Evolutionary conservation across 257 asterid genomes (phyloP), one percentile per base, ranked within the genome.

Genomic region (Osmanthus fragrans): DNA sequence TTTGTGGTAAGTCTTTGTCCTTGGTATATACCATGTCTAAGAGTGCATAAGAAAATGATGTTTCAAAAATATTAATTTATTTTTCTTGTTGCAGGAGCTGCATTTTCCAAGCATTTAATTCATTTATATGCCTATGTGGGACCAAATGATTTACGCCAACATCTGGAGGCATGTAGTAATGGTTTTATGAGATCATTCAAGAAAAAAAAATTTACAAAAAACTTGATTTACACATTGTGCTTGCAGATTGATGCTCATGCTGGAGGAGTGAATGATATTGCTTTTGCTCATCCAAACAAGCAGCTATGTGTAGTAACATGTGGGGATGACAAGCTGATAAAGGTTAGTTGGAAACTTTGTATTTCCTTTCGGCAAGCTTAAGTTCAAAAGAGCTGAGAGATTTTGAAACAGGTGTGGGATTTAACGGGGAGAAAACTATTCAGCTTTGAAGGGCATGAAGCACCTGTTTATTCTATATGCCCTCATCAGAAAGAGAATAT

Each of bases 381-480:
- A 49, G 70, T 37, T 83, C 60, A 45, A 74, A 76, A 68, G 39
- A 82, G 75, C 85, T 90, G 60, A 91, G 80, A 72, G 42, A 70
- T 80, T 63, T 71, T 88, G 89, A 73, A 81, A 87, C 91, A 93
- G 99, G 99, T 93, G 27, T 96, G 99, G 99, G 99, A 96, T 90
- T 77, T 92, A 82, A 89, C 84, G 6, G 99, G 99, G 70, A 86
- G 96, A 75, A 93, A 84, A 84, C 88, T 93, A 51, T 96, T 90
- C 83, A 90, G 85, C 88, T 96, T 96, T 83, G 99, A 96, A 85
- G 99, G 99, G 30, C 99, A 96, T 80, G 99, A 92, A 79, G 93
- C 99, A 76, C 97, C 98, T 56, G 99, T 96, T 74, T 96, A 89
- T 85, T 96, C 99, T 77, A 84, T 96, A 70, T 96, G 98, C 80